Percentiles rank a stretch among this genome's conserved stretches.
phyloP scores from a whole-genome alignment of 163 green algal species.

The Coccomyxa subellipsoidea region DNA sequence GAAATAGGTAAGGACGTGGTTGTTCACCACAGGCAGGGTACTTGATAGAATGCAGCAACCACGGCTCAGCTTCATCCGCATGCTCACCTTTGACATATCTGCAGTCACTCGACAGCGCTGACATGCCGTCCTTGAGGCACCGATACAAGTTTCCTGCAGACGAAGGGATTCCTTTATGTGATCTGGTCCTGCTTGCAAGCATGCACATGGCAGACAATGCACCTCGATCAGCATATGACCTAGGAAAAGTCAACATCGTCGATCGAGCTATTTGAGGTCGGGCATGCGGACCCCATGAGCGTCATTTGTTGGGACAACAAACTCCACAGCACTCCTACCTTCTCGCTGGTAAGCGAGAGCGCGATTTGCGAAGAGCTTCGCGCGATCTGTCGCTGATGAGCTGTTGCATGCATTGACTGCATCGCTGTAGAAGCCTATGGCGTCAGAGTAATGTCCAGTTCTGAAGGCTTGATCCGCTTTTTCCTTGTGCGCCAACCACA shows the following conservation, averaged over 20 bases:
- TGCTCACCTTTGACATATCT: neutral
- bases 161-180: neutral
- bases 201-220: too few species aligned
- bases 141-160: neutral
- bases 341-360: neutral
- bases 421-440: neutral
- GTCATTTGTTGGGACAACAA: neutral
- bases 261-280: neutral
- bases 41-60: too few species aligned
- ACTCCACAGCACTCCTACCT: neutral
- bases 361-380: neutral
- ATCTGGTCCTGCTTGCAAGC: neutral
- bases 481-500: neutral
- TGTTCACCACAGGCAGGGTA: too few species aligned
- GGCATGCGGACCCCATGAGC: neutral
- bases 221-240: too few species aligned
- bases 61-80: too few species aligned
- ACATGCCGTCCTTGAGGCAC: neutral
- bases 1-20: too few species aligned
- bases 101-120: neutral
- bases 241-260: neutral
- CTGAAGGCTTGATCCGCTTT: neutral
- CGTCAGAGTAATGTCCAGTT: neutral
- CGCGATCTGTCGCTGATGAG: neutral
- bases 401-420: neutral